Conservation (phyloP, 495 filamentous ascomycete genomes). For the Lophiostoma macrostomum region DNA sequence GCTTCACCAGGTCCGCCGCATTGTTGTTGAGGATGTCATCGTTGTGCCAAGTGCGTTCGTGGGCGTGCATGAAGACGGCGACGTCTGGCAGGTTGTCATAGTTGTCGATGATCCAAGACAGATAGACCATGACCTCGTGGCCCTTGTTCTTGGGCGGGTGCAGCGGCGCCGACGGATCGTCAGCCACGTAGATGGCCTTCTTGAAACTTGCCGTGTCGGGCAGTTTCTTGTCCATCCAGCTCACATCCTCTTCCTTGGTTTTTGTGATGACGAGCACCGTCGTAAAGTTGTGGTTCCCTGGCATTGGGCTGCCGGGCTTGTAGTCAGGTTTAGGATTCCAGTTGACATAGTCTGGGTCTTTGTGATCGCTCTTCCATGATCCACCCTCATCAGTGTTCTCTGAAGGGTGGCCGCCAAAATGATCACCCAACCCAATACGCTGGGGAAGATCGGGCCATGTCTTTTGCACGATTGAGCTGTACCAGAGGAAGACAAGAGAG, state of each 20-base stretch:
- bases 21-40: constrained; percentile 46
- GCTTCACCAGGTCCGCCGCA: constrained; percentile 43
- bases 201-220: constrained; percentile 57
- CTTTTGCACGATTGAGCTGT: constrained; percentile 19
- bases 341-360: constrained; percentile 25
- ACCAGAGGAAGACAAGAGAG: constrained; percentile 28
- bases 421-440: constrained; percentile 29
- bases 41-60: constrained; percentile 67
- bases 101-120: constrained; percentile 69
- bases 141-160: constrained; percentile 73
- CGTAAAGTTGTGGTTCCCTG: constrained; percentile 40
- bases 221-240: constrained; percentile 58
- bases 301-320: constrained; percentile 28
- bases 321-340: constrained; percentile 31
- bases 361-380: background rate
- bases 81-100: constrained; percentile 68
- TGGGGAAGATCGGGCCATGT: constrained; percentile 31
- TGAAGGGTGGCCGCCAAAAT: background rate
- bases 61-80: constrained; percentile 66
- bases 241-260: constrained; percentile 54
- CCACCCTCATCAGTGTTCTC: background rate
- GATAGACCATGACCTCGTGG: constrained; percentile 73
- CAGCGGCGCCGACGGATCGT: constrained; percentile 57
- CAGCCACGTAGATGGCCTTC: constrained; percentile 62
- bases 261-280: constrained; percentile 58